Evolutionary conservation across 2,329 filamentous ascomycete genomes (phyloP).

Genomic region (Curvularia spicifera): DNA sequence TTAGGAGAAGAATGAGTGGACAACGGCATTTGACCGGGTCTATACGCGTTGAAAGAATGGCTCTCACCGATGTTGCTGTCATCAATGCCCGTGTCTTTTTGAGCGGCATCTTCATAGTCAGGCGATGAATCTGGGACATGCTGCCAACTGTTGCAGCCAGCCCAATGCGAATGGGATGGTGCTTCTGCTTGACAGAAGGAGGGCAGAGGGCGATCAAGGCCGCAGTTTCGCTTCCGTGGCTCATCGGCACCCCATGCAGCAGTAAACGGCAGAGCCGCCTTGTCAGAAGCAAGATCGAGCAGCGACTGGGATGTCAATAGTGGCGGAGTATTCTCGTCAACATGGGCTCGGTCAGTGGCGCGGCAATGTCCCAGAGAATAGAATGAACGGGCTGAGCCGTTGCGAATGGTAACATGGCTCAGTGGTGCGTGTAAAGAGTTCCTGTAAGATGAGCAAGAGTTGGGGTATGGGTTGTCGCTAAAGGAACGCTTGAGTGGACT

Average conservation of each 20-base stretch:
- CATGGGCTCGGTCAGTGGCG: slow-evolving; percentile 31
- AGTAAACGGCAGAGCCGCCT: slow-evolving; percentile 10
- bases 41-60: slow-evolving; percentile 38
- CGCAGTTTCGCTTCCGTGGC: slow-evolving; percentile 34
- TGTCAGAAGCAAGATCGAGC: slow-evolving; percentile 40
- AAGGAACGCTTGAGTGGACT: slow-evolving; percentile 53
- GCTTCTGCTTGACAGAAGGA: slow-evolving; percentile 20
- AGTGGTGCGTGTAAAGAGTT: slow-evolving; percentile 35
- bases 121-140: slow-evolving; percentile 10
- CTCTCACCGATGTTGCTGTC: slow-evolving; percentile 20
- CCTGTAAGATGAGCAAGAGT: slow-evolving; percentile 42
- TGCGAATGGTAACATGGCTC: slow-evolving; percentile 38
- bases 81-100: slow-evolving; percentile 23
- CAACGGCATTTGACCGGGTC: slow-evolving; percentile 41
- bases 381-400: slow-evolving; percentile 47
- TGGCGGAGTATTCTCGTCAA: slow-evolving; percentile 45
- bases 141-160: slow-evolving; percentile 10
- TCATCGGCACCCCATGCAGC: slow-evolving; percentile 17
- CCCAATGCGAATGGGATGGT: slow-evolving; percentile 23
- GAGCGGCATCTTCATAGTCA: slow-evolving; percentile 19
- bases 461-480: slow-evolving; percentile 49
- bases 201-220: slow-evolving; percentile 25
- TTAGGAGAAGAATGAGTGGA: slow-evolving; percentile 33
- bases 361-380: slow-evolving; percentile 38
- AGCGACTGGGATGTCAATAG: slow-evolving; percentile 44